Conservation (phyloP, 78 protist species). For the Guillardia theta region DNA sequence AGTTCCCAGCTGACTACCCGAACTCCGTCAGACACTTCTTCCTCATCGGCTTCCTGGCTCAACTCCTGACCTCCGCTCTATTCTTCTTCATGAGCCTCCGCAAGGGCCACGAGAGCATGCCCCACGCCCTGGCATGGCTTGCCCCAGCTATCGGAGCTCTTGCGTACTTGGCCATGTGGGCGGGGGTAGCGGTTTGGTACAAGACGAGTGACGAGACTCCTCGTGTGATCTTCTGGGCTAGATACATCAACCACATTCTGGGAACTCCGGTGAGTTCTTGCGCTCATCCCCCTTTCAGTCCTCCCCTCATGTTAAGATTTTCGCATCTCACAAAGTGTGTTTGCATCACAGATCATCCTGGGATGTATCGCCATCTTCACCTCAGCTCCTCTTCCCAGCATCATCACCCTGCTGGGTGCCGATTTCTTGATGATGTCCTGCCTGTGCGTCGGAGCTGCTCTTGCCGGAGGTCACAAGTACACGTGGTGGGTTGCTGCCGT, state of each 20-base stretch:
- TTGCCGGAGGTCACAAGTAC: background rate
- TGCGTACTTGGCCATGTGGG: background rate
- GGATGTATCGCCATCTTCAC: background rate
- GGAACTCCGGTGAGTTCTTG: background rate
- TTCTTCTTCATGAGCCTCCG: background rate
- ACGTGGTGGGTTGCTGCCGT: background rate
- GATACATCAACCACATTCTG: background rate
- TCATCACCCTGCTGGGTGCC: background rate
- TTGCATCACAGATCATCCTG: no score
- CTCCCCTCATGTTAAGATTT: no score
- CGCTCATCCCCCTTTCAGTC: no score
- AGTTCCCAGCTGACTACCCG: no score
- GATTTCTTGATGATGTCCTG: background rate
- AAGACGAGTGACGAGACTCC: background rate
- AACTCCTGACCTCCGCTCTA: no score
- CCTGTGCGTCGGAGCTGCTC: background rate
- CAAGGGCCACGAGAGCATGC: background rate
- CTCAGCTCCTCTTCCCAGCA: background rate
- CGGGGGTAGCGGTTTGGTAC: background rate
- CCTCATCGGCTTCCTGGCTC: no score
- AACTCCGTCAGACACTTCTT: no score
- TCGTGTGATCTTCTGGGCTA: slow-evolving; percentile 5
- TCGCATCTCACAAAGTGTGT: no score
- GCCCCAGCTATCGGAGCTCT: background rate
- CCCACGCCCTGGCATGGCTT: background rate